phyloP scores from a whole-genome alignment of 1,284 basidiomycete species.

The Ustilago curta region DNA sequence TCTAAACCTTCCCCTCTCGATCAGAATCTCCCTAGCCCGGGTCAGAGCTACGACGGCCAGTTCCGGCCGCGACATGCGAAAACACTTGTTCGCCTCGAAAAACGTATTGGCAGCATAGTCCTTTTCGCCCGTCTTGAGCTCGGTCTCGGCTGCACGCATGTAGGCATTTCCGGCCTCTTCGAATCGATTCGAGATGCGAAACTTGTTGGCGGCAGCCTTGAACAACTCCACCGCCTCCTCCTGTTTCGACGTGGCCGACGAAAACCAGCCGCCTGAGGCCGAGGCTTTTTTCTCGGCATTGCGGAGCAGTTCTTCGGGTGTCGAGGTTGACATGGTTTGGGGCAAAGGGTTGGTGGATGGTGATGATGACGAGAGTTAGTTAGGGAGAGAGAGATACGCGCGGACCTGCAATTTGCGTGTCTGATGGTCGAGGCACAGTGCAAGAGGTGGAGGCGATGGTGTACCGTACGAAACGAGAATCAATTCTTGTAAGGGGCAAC shows the following conservation, averaged over 20 bases:
- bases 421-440: neutral
- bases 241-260: slow-evolving; percentile 54
- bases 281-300: slow-evolving; percentile 92
- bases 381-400: neutral
- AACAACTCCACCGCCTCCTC: slow-evolving; percentile 93
- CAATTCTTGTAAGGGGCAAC: too few relatives aligned
- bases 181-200: slow-evolving; percentile 93
- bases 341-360: neutral
- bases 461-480: neutral
- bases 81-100: slow-evolving; percentile 68
- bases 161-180: slow-evolving; percentile 82
- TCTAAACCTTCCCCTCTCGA: slow-evolving; percentile 87
- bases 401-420: too few relatives aligned
- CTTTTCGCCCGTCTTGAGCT: slow-evolving; percentile 64
- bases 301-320: slow-evolving; percentile 74
- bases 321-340: slow-evolving; percentile 57
- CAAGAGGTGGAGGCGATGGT: slow-evolving; percentile 2
- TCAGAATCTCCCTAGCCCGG: slow-evolving; percentile 85
- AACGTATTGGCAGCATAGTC: slow-evolving; percentile 69
- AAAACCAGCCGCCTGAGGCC: slow-evolving; percentile 77
- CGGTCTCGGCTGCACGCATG: slow-evolving; percentile 66
- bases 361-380: neutral
- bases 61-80: slow-evolving; percentile 65
- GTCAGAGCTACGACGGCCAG: slow-evolving; percentile 88
- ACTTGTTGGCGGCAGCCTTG: slow-evolving; percentile 92